Percentiles rank a stretch among this genome's conserved stretches.
These are phyloP conservation scores for Dactylellina drechsleri DNA, from an alignment of 2,329 filamentous ascomycete genomes.

Conservation along the genomic window DNA sequence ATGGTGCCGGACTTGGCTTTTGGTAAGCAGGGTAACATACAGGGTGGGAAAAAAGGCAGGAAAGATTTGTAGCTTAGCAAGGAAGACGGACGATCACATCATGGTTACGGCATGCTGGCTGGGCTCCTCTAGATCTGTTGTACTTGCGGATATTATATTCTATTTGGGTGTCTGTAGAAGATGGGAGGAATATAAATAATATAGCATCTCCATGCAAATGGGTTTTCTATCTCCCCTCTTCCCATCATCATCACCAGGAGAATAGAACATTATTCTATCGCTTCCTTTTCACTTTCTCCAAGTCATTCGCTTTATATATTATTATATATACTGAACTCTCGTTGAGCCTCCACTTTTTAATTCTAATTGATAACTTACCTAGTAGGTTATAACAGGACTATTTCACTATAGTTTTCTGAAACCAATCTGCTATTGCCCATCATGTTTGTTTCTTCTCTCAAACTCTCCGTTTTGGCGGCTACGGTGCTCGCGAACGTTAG, in stretches of 20 bases:
- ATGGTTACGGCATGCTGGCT: conserved; percentile 11
- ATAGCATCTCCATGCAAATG: not conserved
- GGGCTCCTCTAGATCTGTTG: not conserved
- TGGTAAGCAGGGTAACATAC: conserved; percentile 1
- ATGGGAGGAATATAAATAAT: conserved; percentile 13
- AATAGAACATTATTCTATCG: not conserved
- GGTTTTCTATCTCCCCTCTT: not conserved
- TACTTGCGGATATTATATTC: too few relatives aligned
- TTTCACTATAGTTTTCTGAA: conserved; percentile 7
- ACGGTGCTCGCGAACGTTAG: conserved; percentile 23
- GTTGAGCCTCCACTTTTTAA: conserved; percentile 2
- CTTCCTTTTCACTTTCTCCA: conserved; percentile 1
- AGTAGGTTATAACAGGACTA: too few relatives aligned
- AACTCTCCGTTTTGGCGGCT: conserved; percentile 23
- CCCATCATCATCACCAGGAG: not conserved
- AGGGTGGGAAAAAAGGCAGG: too few relatives aligned
- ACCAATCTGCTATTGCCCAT: not conserved
- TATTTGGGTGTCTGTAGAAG: not conserved
- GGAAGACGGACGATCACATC: conserved; percentile 7
- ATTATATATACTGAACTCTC: conserved; percentile 12
- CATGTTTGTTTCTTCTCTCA: conserved; percentile 41
- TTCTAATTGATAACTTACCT: too few relatives aligned
- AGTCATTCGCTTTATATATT: conserved; percentile 22
- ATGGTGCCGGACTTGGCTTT: not conserved
- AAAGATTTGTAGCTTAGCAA: too few relatives aligned